phyloP scores from a whole-genome alignment of 164 flowering plant genomes.

The Annona cherimola region DNA sequence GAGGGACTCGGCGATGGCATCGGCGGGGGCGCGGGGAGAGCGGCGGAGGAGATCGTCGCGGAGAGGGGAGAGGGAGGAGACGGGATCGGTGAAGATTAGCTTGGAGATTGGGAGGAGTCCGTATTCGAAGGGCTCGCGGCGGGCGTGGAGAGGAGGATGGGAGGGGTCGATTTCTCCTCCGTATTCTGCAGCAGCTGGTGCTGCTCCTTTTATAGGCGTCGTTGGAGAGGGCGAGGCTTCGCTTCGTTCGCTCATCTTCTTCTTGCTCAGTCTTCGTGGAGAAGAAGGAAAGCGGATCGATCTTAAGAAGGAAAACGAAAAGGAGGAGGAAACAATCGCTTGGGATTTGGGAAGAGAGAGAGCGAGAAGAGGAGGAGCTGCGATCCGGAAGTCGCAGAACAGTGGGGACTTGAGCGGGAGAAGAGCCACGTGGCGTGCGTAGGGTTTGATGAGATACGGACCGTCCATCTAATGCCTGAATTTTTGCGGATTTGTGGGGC shows the following conservation, averaged over 20 bases:
- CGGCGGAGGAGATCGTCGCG: slow-evolving; percentile 36
- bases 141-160: slow-evolving; percentile 31
- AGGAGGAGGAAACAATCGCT: background rate
- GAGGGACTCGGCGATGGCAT: slow-evolving; percentile 46
- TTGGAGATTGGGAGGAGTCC: slow-evolving; percentile 89
- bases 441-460: no score
- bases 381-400: no score
- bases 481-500: no score
- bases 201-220: slow-evolving; percentile 1
- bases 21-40: slow-evolving; percentile 32
- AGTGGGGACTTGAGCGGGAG: no score
- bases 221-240: slow-evolving; percentile 33
- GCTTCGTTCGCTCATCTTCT: slow-evolving; percentile 20
- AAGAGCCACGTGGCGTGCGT: no score
- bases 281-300: background rate
- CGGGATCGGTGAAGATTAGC: slow-evolving; percentile 76
- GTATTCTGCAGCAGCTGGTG: slow-evolving; percentile 4
- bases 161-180: background rate
- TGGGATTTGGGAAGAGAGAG: background rate
- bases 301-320: background rate
- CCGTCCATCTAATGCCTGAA: no score
- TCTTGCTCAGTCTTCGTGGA: background rate
- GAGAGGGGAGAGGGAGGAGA: slow-evolving; percentile 54
- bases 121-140: slow-evolving; percentile 89
- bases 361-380: background rate